Conservation (phyloP, 176 grass and related monocot species). For the Oryza rufipogon region DNA sequence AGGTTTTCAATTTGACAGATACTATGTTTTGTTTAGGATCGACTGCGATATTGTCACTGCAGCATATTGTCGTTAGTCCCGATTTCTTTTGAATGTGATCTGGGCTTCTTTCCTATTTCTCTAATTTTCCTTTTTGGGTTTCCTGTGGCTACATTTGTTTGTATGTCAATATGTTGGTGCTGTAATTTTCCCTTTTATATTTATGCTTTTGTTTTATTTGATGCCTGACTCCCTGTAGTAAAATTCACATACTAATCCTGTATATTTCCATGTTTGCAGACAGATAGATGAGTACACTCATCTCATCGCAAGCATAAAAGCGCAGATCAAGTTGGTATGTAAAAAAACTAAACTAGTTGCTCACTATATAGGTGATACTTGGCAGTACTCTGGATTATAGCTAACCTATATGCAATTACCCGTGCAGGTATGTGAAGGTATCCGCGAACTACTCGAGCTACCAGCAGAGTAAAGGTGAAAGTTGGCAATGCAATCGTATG, state of each 20-base stretch:
- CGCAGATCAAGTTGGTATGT: constrained; percentile 87
- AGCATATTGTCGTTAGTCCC: neutral
- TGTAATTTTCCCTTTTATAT: constrained; percentile 2
- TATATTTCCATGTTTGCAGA: constrained; percentile 52
- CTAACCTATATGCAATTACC: neutral
- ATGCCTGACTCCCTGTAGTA: neutral
- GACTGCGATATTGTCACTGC: neutral
- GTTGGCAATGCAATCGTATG: neutral
- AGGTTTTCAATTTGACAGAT: neutral
- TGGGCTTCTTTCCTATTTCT: neutral
- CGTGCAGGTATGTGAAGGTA: constrained; percentile 76
- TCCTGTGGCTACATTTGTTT: neutral
- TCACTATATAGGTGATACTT: neutral
- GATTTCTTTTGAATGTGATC: neutral
- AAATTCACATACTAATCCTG: neutral
- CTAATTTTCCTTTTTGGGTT: neutral
- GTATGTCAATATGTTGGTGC: neutral
- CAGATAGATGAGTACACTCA: constrained; percentile 95
- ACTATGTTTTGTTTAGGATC: constrained; percentile 2
- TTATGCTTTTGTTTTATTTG: neutral
- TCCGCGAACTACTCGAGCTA: constrained; percentile 71
- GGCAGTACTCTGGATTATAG: neutral
- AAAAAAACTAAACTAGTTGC: neutral
- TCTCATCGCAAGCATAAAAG: constrained; percentile 79
- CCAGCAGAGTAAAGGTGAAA: constrained; percentile 48